Evolutionary conservation across 495 filamentous ascomycete species (phyloP), one percentile per base, ranked within the genome.

Genomic region (Venustampulla echinocandica): DNA sequence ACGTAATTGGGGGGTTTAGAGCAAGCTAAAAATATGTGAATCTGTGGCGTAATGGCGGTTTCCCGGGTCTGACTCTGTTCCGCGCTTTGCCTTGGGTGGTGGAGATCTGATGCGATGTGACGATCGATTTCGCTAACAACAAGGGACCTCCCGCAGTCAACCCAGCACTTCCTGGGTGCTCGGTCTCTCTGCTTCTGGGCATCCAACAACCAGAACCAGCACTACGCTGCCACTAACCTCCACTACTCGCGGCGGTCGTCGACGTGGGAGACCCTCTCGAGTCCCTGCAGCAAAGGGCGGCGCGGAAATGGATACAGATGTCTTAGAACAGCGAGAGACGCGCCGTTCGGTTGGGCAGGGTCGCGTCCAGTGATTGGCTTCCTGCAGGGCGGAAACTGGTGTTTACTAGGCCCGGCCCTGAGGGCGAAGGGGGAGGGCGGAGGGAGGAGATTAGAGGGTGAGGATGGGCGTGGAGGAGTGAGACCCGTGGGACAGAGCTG

Each of bases 321-420:
- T 34, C 39, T 42, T 36, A 37, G 5, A n/a, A n/a, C n/a, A 37
- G n/a, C 14, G 20, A 30, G 45, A 40, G 41, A 47, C 44, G 44
- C 38, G 44, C 36, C 45, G 45, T 37, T n/a, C n/a, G n/a, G 2
- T 19, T n/a, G 13, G 38, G 22, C 37, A 14, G 28, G 24, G 18
- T 23, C 9, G 9, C 35, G 38, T 4, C 5, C 11, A 34, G 23
- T 35, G 46, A 33, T 42, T 49, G 46, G 46, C 23, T 35, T 35
- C 45, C 35, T 48, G 36, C 37, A 42, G 23, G 37, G 32, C 46
- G 28, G 38, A 47, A 39, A 37, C 46, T n/a, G n/a, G n/a, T n/a
- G n/a, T n/a, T n/a, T n/a, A n/a, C n/a, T n/a, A n/a, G n/a, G n/a
- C n/a, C n/a, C n/a, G n/a, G n/a, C n/a, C n/a, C n/a, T n/a, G n/a